phyloP scores from a whole-genome alignment of 1,139 yeast genomes.

The Diutina scorzettiae region DNA sequence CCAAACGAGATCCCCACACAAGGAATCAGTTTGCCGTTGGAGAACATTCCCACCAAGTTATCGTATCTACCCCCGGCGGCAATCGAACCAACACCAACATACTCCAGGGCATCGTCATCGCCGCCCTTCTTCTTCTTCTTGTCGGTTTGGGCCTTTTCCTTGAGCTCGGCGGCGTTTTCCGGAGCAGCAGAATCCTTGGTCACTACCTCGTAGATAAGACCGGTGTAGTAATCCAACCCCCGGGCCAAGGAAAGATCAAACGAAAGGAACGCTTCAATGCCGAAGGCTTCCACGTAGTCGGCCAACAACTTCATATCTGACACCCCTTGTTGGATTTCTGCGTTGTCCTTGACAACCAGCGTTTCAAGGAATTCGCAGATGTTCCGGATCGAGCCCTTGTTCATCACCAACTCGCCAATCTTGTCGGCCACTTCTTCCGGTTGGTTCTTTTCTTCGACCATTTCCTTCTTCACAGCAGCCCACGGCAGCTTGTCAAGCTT shows the following conservation, averaged over 20 bases:
- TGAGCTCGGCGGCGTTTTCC: slow-evolving; percentile 38
- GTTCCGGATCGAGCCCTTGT: slow-evolving; percentile 65
- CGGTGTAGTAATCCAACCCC: slow-evolving; percentile 96
- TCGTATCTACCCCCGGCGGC: slow-evolving; percentile 99
- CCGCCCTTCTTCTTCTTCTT: slow-evolving; percentile 17
- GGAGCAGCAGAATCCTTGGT: slow-evolving; percentile 95
- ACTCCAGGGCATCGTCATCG: slow-evolving; percentile 89
- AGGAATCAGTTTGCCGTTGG: slow-evolving; percentile 86
- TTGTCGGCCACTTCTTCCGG: slow-evolving; percentile 83
- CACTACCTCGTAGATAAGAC: slow-evolving; percentile 91
- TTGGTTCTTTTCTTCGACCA: slow-evolving; percentile 83
- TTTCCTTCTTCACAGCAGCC: slow-evolving; percentile 87
- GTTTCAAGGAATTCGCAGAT: slow-evolving; percentile 43
- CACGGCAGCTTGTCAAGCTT: slow-evolving; percentile 92
- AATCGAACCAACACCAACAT: slow-evolving; percentile 95
- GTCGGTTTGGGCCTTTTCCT: slow-evolving; percentile 30
- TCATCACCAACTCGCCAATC: slow-evolving; percentile 84
- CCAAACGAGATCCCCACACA: slow-evolving; percentile 97
- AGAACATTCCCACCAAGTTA: slow-evolving; percentile 91
- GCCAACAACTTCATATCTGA: slow-evolving; percentile 67
- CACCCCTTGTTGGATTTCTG: slow-evolving; percentile 68
- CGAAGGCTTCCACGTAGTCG: slow-evolving; percentile 72
- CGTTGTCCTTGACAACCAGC: slow-evolving; percentile 49
- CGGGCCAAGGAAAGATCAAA: slow-evolving; percentile 93
- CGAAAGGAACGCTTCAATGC: slow-evolving; percentile 39